Evolutionary conservation across 768 basidiomycete genomes (phyloP).

Genomic region (Pulveroboletus sp.): DNA sequence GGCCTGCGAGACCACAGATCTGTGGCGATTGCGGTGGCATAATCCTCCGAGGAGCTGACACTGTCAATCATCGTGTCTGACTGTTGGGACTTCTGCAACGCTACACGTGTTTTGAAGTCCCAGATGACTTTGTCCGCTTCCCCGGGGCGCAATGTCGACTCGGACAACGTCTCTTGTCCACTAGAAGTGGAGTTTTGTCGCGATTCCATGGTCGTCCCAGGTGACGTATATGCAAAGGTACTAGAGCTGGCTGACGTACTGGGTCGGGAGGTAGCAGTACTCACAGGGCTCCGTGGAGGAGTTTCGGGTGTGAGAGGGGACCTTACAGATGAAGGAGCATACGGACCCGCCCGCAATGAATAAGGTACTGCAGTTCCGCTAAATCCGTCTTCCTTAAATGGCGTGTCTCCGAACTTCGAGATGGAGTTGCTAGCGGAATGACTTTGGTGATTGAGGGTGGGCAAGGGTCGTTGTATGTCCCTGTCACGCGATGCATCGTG

Average conservation of each 20-base stretch:
- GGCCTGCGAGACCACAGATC: slow-evolving; percentile 33
- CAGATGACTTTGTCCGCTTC: slow-evolving; percentile 30
- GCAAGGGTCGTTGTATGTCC: slow-evolving; percentile 28
- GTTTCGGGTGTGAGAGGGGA: slow-evolving; percentile 41
- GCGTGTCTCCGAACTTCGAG: slow-evolving; percentile 32
- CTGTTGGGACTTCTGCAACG: slow-evolving; percentile 18
- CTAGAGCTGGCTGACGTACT: slow-evolving; percentile 32
- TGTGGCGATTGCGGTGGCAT: slow-evolving; percentile 27
- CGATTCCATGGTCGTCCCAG: slow-evolving; percentile 26
- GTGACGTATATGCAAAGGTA: slow-evolving; percentile 24
- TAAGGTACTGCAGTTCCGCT: slow-evolving; percentile 21
- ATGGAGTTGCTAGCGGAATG: slow-evolving; percentile 26
- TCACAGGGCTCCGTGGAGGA: slow-evolving; percentile 64
- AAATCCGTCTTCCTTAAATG: slow-evolving; percentile 30
- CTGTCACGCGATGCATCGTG: slow-evolving; percentile 26
- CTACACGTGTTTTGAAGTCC: slow-evolving; percentile 22
- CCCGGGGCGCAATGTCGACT: slow-evolving; percentile 33
- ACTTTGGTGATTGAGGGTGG: slow-evolving; percentile 22
- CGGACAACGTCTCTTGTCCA: slow-evolving; percentile 32
- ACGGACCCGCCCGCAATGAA: slow-evolving; percentile 29
- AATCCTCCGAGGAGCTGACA: slow-evolving; percentile 26
- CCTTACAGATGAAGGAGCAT: slow-evolving; percentile 18
- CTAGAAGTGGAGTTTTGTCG: slow-evolving; percentile 27
- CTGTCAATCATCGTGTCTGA: slow-evolving; percentile 19
- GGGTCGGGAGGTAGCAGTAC: slow-evolving; percentile 43